Percentiles rank a stretch among this genome's conserved stretches.
phyloP scores from a whole-genome alignment of 139 green algal genomes.

The Pycnococcus provasolii region DNA sequence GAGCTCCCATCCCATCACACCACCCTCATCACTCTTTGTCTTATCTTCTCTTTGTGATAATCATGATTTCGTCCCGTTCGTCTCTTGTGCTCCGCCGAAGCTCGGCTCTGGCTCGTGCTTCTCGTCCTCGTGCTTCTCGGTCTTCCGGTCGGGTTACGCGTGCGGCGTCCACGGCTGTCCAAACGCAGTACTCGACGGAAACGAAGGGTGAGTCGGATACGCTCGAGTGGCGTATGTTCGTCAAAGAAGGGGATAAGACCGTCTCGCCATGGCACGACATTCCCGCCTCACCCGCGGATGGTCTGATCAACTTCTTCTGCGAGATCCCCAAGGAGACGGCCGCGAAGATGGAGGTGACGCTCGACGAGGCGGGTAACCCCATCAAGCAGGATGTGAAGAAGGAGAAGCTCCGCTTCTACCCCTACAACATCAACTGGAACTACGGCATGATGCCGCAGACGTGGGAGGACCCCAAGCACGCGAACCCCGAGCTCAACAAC shows the following conservation, averaged over 20 bases:
- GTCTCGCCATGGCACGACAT: slow-evolving; percentile 96
- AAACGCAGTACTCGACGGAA: neutral
- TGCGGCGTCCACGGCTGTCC: too few relatives aligned
- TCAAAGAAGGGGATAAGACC: slow-evolving; percentile 49
- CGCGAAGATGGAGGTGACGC: slow-evolving; percentile 98
- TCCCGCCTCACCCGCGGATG: slow-evolving; percentile 73
- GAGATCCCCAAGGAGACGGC: slow-evolving; percentile 97
- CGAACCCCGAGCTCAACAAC: slow-evolving; percentile 51
- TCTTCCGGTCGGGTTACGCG: too few relatives aligned
- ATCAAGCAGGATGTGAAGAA: slow-evolving; percentile 99
- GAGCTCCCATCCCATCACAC: too few relatives aligned
- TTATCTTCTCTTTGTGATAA: too few relatives aligned
- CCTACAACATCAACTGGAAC: slow-evolving; percentile 99
- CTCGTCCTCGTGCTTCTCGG: too few relatives aligned
- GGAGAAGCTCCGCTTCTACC: slow-evolving; percentile 97
- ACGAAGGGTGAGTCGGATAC: slow-evolving; percentile 11
- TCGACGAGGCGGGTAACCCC: slow-evolving; percentile 80
- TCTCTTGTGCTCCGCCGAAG: too few relatives aligned
- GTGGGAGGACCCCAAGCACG: slow-evolving; percentile 77
- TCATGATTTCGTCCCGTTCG: too few relatives aligned
- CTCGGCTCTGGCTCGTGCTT: too few relatives aligned
- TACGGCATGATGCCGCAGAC: slow-evolving; percentile 98
- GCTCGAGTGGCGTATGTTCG: slow-evolving; percentile 76
- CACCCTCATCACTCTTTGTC: too few relatives aligned
- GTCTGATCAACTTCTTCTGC: slow-evolving; percentile 85